Evolutionary conservation across 805 yeast species (phyloP).

Genomic region (Wickerhamiella brachini): DNA sequence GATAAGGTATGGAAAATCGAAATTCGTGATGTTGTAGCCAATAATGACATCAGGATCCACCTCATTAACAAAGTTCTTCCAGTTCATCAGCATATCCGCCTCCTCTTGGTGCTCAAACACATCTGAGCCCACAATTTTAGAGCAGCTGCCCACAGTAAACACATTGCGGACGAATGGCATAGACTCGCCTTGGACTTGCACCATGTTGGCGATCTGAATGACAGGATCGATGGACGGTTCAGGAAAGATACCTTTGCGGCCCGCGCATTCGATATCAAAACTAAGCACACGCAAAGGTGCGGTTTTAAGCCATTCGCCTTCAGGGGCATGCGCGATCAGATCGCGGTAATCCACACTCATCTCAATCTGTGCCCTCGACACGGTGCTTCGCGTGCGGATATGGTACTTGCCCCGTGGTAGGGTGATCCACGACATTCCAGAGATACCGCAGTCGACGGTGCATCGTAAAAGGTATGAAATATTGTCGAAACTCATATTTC

Average conservation of each 20-base stretch:
- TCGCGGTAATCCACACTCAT: slow-evolving; percentile 54
- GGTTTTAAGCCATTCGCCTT: slow-evolving; percentile 83
- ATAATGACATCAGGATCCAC: slow-evolving; percentile 94
- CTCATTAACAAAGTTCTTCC: slow-evolving; percentile 75
- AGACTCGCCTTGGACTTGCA: slow-evolving; percentile 66
- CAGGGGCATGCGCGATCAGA: slow-evolving; percentile 68
- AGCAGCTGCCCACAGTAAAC: slow-evolving; percentile 80
- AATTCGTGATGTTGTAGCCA: slow-evolving; percentile 89
- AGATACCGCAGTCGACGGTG: slow-evolving; percentile 84
- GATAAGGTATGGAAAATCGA: slow-evolving; percentile 84
- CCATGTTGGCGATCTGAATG: slow-evolving; percentile 94
- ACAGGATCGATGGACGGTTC: slow-evolving; percentile 89
- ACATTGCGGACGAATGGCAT: slow-evolving; percentile 89
- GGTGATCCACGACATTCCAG: slow-evolving; percentile 95
- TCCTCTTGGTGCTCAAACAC: slow-evolving; percentile 65
- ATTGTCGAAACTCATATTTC: slow-evolving; percentile 62
- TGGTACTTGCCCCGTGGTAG: slow-evolving; percentile 61
- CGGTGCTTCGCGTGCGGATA: slow-evolving; percentile 11
- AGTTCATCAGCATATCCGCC: slow-evolving; percentile 63
- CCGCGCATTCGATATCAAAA: slow-evolving; percentile 97
- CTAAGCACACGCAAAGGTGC: slow-evolving; percentile 91
- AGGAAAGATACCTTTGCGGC: slow-evolving; percentile 92
- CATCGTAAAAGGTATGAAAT: slow-evolving; percentile 71
- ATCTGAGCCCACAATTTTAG: slow-evolving; percentile 89
- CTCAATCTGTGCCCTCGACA: slow-evolving; percentile 80